Base-by-base conservation (phyloP, 345 rosid species). In the Moringa oleifera region DNA sequence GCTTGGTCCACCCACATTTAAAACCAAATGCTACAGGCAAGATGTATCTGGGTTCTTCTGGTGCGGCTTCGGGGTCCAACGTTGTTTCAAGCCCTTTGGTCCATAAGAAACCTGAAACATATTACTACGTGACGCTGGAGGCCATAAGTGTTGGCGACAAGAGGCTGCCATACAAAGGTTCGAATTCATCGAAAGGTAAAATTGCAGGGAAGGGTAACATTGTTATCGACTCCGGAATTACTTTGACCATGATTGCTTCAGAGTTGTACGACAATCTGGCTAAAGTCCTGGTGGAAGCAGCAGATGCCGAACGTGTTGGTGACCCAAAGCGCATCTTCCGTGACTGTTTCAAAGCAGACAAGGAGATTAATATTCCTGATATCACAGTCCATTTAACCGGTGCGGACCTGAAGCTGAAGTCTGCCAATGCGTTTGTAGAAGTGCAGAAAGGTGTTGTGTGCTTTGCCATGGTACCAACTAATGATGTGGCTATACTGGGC, bases 201-300 rank as follows among this genome's bases (percentile, higher is more conserved):
- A n/a, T n/a, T n/a, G n/a, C n/a, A n/a, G n/a, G n/a, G n/a, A n/a
- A n/a, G n/a, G 83, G 85, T 8, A 81, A 73, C 79, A 83, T 86
- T 6, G 67, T 86, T 18, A 67, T 86, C 21, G 91, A 86, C 46
- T 81, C 91, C 0, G 91, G 91, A 0, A 86, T 89, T 1, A 79
- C 87, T 0, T 68, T 83, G 0, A 90, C 87, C 4, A 71, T 71
- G 18, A 73, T 85, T 0, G 80, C 74, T 0, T 64, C 75, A 0
- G 76, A 75, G 2, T 76, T 87, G 16, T 85, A 69, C 22, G 25
- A 46, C 2, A 20, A 37, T 3, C 56, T 90, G 45, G 81, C 73
- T 12, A 74, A 63, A 0, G 8, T 77, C 11, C 37, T 33, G 37
- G 81, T 59, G 62, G 55, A 69, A 51, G 54, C 60, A 18, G 70